Percentiles rank a stretch among this genome's conserved stretches.
These are phyloP conservation scores for Mucor racemosus DNA, from an alignment of 371 early-diverging fungal genomes.

Conservation along the genomic window DNA sequence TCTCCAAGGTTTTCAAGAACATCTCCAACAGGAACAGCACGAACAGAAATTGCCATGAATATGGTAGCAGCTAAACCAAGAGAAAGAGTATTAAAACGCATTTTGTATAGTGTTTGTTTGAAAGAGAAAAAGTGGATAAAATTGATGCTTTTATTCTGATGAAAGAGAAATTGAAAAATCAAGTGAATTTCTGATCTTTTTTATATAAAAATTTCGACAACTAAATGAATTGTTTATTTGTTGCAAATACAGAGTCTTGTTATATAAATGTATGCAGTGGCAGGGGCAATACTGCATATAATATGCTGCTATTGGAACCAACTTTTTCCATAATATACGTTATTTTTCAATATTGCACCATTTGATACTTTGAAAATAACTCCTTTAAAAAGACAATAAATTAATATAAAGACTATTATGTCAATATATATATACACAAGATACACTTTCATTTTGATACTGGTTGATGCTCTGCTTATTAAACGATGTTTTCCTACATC, in stretches of 20 bases:
- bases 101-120: neutral
- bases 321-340: neutral
- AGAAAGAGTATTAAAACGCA: constrained; percentile 21
- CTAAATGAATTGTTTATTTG: neutral
- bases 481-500: too few species aligned
- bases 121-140: too few species aligned
- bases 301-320: neutral
- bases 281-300: neutral
- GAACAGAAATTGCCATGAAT: constrained; percentile 8
- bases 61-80: constrained; percentile 16
- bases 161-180: neutral
- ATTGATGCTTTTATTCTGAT: neutral
- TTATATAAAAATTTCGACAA: neutral
- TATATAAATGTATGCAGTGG: neutral
- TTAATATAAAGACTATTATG: neutral
- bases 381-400: neutral
- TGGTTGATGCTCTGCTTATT: neutral
- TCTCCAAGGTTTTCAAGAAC: too few species aligned
- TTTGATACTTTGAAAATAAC: neutral
- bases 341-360: neutral
- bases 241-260: neutral
- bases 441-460: neutral
- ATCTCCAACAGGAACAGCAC: neutral
- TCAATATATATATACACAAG: neutral
- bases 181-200: neutral